These are phyloP conservation scores for Petunia hybrid DNA, from an alignment of 305 asterid genomes.

Conservation along the genomic window DNA sequence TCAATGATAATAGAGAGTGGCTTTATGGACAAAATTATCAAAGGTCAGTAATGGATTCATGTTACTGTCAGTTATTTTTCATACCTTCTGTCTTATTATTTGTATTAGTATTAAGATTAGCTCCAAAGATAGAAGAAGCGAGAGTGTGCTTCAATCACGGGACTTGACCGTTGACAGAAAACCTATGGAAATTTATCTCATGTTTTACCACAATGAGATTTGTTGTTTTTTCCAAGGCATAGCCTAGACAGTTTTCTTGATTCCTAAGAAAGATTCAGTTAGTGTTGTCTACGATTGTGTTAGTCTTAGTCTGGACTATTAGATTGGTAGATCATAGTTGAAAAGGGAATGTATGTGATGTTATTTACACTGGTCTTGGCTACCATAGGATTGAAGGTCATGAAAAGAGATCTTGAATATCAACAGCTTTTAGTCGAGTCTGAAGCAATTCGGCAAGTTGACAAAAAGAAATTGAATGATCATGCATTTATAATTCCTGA, in stretches of 20 bases:
- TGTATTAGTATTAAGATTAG: no score
- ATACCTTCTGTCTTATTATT: no score
- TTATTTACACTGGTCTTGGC: neutral
- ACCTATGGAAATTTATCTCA: neutral
- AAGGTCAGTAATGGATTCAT: no score
- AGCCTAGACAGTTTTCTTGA: neutral
- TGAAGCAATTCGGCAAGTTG: neutral
- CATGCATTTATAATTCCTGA: neutral
- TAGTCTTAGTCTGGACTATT: no score
- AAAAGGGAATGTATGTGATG: neutral
- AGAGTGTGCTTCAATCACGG: no score
- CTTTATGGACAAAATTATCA: no score
- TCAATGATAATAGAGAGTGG: no score
- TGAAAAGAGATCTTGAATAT: no score
- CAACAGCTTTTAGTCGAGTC: neutral
- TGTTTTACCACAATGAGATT: neutral
- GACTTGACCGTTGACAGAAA: neutral
- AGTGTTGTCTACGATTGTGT: neutral
- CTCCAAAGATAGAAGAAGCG: no score
- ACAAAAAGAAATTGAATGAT: neutral
- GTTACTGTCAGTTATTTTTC: no score
- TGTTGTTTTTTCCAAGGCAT: neutral
- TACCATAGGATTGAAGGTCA: neutral
- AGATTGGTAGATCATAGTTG: neutral
- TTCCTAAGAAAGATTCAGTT: neutral